Conservation (phyloP, 257 asterid species). For the Fraxinus anomala region DNA sequence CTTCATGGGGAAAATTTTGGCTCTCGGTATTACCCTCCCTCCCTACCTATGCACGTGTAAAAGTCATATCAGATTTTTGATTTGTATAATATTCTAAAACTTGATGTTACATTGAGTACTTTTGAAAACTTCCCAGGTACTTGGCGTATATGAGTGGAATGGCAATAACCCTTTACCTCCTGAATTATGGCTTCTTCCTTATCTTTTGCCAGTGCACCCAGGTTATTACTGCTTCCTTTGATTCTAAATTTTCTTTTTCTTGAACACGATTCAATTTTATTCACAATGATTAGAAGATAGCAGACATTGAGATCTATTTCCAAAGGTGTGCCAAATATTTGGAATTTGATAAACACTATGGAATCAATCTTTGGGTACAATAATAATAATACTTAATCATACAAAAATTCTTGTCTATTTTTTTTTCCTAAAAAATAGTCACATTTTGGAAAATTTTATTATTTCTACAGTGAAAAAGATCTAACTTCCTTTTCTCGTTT, state of each 20-base stretch:
- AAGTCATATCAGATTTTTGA: background rate
- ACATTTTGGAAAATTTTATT: background rate
- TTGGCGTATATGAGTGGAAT: slow-evolving; percentile 74
- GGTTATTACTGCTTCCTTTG: slow-evolving; percentile 34
- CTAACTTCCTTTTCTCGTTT: background rate
- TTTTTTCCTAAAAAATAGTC: background rate
- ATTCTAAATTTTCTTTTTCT: background rate
- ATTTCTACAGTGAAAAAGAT: background rate
- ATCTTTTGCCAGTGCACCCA: slow-evolving; percentile 72
- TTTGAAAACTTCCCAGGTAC: slow-evolving; percentile 39
- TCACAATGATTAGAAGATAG: background rate
- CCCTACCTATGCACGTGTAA: background rate
- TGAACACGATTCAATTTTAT: background rate
- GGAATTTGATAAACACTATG: background rate
- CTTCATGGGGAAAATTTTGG: slow-evolving; percentile 78
- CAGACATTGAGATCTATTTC: background rate
- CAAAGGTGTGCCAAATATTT: background rate
- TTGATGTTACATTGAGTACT: background rate
- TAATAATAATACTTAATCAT: background rate
- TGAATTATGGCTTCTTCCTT: slow-evolving; percentile 80
- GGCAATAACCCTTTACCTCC: slow-evolving; percentile 81
- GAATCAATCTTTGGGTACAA: background rate
- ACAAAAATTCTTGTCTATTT: background rate
- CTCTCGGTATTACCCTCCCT: slow-evolving; percentile 45
- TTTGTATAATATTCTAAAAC: background rate